Evolutionary conservation across 208 protist species (phyloP).

Genomic region (Acanthamoeba triangularis): DNA sequence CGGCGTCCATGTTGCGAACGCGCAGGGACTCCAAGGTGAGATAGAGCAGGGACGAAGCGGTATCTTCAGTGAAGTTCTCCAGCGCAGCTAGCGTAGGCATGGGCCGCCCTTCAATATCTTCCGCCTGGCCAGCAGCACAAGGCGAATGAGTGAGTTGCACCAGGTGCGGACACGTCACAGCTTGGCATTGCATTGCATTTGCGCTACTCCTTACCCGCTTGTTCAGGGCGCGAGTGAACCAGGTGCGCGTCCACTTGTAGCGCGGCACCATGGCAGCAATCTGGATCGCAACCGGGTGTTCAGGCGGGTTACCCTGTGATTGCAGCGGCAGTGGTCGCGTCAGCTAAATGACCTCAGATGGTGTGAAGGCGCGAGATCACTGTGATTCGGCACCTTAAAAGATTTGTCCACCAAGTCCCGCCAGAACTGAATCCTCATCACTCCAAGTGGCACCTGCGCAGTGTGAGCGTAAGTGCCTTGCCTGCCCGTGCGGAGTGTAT

Average conservation of each 20-base stretch:
- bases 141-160: background rate
- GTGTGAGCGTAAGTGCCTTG: background rate
- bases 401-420: conserved; percentile 13
- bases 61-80: conserved; percentile 70
- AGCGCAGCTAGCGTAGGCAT: conserved; percentile 50
- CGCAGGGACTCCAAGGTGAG: conserved; percentile 66
- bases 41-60: conserved; percentile 72
- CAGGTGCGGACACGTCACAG: background rate
- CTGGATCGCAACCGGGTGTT: conserved; percentile 35
- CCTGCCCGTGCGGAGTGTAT: background rate
- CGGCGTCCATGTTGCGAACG: conserved; percentile 67
- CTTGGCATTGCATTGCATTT: background rate
- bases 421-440: conserved; percentile 66
- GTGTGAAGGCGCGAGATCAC: background rate
- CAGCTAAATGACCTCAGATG: background rate
- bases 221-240: conserved; percentile 59
- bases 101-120: conserved; percentile 25
- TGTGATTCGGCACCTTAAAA: background rate
- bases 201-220: background rate
- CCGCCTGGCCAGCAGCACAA: background rate
- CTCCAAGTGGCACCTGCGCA: background rate
- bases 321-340: background rate
- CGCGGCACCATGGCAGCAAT: background rate
- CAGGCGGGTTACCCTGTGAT: background rate
- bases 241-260: conserved; percentile 57